A percentile compares a stretch with the other conserved stretches of the same genome.
Evolutionary conservation across 805 yeast species (phyloP).

Genomic region (Pichia scutulata): DNA sequence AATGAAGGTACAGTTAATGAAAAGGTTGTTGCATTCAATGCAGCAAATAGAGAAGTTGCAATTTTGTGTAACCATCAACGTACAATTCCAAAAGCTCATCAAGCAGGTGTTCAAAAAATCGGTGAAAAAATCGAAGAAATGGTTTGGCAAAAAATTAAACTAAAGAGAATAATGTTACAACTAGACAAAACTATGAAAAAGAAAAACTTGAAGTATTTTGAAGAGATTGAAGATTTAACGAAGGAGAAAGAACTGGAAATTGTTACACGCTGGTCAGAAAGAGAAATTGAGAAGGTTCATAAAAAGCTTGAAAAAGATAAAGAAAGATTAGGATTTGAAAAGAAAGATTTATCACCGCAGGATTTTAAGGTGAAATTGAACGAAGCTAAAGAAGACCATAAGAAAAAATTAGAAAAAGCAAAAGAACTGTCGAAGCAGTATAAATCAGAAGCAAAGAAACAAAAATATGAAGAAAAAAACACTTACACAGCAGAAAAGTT

Average conservation of each 20-base stretch:
- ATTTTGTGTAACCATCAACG: conserved; percentile 96
- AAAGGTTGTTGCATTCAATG: conserved; percentile 80
- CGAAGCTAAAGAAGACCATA: conserved; percentile 47
- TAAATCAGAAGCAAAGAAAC: conserved; percentile 49
- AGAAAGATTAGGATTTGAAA: conserved; percentile 59
- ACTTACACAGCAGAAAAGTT: conserved; percentile 60
- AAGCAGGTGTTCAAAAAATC: conserved; percentile 70
- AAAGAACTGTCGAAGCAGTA: conserved; percentile 45
- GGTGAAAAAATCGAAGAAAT: conserved; percentile 71
- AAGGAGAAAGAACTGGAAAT: conserved; percentile 57
- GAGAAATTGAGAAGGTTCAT: conserved; percentile 55
- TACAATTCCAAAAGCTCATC: conserved; percentile 81
- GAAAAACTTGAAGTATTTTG: conserved; percentile 52
- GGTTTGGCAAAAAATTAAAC: conserved; percentile 74
- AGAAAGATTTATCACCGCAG: conserved; percentile 43
- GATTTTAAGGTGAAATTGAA: conserved; percentile 45
- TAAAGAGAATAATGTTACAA: conserved; percentile 61
- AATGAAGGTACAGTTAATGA: conserved; percentile 84
- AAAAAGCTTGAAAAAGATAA: conserved; percentile 70
- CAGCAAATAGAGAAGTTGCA: conserved; percentile 94
- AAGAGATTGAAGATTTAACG: conserved; percentile 57
- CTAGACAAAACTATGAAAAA: conserved; percentile 46
- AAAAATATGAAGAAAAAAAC: conserved; percentile 48
- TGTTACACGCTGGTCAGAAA: conserved; percentile 50
- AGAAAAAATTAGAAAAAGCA: conserved; percentile 46